phyloP scores from a whole-genome alignment of 306 rosid genomes.

The Notholithocarpus densiflorus region DNA sequence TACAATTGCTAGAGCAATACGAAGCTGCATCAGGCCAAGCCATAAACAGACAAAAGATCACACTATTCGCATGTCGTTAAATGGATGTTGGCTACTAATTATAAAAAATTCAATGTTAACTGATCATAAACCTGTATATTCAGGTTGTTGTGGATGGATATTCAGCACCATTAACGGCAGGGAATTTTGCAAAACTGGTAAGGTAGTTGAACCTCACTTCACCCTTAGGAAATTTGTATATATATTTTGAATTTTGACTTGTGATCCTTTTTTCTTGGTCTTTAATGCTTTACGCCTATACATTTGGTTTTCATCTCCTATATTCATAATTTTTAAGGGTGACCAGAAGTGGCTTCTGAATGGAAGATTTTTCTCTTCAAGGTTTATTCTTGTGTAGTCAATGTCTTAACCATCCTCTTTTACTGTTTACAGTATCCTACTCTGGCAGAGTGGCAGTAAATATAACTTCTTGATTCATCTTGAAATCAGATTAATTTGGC shows the following conservation, averaged over 20 bases:
- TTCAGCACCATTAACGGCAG: conserved; percentile 89
- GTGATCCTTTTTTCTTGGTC: conserved; percentile 15
- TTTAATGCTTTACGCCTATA: not conserved
- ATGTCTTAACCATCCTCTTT: conserved; percentile 2
- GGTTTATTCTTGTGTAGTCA: not conserved
- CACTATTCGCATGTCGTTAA: conserved; percentile 11
- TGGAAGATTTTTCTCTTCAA: conserved; percentile 13
- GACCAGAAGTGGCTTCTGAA: conserved; percentile 3
- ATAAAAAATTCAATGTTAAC: conserved; percentile 1
- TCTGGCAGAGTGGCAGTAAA: not conserved
- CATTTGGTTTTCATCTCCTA: conserved; percentile 5
- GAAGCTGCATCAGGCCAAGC: too few relatives aligned
- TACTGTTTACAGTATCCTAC: not conserved
- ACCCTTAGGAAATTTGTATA: conserved; percentile 10
- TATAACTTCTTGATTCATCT: not conserved
- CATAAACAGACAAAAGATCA: too few relatives aligned
- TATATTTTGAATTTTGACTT: not conserved
- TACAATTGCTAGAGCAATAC: too few relatives aligned
- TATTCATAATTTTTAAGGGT: conserved; percentile 4
- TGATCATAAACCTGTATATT: conserved; percentile 25
- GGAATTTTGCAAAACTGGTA: conserved; percentile 96
- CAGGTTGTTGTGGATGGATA: conserved; percentile 88
- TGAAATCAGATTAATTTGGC: not conserved
- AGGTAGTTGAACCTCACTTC: conserved; percentile 69
- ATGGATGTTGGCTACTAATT: not conserved